Base-by-base conservation (phyloP, 2,329 filamentous ascomycete genomes). In the Phialocephala subalpina region DNA sequence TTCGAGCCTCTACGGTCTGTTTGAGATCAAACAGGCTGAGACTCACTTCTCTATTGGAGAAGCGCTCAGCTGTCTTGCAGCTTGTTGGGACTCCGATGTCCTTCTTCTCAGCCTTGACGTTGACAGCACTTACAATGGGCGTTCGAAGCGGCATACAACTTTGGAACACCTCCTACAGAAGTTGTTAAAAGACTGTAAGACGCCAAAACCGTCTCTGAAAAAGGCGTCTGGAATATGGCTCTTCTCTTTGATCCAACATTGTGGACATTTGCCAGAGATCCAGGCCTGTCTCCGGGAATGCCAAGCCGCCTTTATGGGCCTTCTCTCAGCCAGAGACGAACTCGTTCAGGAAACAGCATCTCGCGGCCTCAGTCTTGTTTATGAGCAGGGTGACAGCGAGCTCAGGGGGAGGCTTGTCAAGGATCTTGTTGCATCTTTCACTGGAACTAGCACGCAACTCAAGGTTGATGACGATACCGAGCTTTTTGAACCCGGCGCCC, bases 171-270 rank as follows among this genome's bases (percentile, higher is more conserved):
- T 80, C 70, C 74, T 97, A 5, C 86, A 92, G 66, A 94, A 90
- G 75, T 85, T 97, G 1, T 83, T 98, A 56, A 81, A 82, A 1
- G 91, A 96, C 73, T 96, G 92, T 80, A 90, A 91, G 73, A 88
- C 90, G 9, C 93, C 93, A 0, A 97, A 97, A 74, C 96, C 96
- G 0, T 92, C 94, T 0, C 82, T 97, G 4, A 90, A 94, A 72
- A 97, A 97, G 76, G 94, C 95, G 2, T 95, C 94, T 0, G 94
- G 94, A 0, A 97, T 99, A 72, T 98, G 96, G 96, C 85, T 98
- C 0, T 90, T 98, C 66, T 97, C 92, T 74, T 80, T 98, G 2
- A 90, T 98, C 9, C 94, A 97, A 75, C 94, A 96, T 77, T 97
- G 94, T 76, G 93, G 93, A 0, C 90, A 94, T 70, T 81, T 93